Evolutionary conservation across 2,329 filamentous ascomycete species (phyloP).

Genomic region (Colletotrichum chrysophilum): DNA sequence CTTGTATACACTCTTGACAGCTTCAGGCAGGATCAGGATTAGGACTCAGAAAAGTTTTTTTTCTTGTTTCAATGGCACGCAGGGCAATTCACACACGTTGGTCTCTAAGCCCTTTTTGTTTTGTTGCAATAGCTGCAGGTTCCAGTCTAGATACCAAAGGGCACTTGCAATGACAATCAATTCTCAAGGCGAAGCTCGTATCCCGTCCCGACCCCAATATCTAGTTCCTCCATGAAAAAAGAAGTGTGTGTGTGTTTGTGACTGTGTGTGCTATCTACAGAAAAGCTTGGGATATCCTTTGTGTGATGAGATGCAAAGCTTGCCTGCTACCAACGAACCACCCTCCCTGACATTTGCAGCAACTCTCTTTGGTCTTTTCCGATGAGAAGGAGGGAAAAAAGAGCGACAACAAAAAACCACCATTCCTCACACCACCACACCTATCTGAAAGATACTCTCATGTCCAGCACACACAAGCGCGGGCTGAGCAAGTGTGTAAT

Average conservation of each 20-base stretch:
- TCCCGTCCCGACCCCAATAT: conserved; percentile 3
- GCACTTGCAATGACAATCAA: conserved; percentile 17
- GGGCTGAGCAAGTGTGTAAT: not conserved
- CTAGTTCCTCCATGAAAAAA: conserved; percentile 14
- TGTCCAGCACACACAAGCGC: not conserved
- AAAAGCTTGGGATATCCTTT: conserved; percentile 32
- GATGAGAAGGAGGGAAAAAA: not conserved
- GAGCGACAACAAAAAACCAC: not conserved
- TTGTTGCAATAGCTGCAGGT: not conserved
- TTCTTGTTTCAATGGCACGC: not conserved
- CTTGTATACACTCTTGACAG: not conserved
- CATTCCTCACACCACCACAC: not conserved
- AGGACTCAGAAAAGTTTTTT: not conserved
- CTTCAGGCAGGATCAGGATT: not conserved
- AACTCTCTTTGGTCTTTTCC: not conserved
- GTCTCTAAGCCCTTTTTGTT: not conserved
- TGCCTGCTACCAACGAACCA: conserved; percentile 16
- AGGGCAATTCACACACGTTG: not conserved
- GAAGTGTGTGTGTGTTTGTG: conserved; percentile 9
- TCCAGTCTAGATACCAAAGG: not conserved
- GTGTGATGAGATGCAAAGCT: conserved; percentile 23
- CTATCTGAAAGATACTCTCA: not conserved
- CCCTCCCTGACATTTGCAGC: not conserved
- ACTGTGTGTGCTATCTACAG: conserved; percentile 29
- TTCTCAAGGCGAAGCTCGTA: conserved; percentile 17